Evolutionary conservation across 2,329 filamentous ascomycete species (phyloP).

Genomic region (Penicillium vulpinum): DNA sequence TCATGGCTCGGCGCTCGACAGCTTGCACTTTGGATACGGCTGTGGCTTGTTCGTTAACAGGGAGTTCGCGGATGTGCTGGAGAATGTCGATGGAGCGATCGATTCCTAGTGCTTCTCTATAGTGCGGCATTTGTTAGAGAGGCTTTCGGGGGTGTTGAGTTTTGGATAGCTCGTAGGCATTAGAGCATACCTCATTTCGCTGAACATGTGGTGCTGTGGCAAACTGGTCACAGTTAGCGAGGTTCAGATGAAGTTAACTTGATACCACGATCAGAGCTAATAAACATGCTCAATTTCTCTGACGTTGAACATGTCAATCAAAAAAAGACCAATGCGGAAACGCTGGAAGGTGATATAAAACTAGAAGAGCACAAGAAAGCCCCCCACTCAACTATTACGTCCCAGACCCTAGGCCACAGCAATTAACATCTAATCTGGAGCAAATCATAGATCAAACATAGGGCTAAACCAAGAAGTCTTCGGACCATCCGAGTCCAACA

Average conservation of each 20-base stretch:
- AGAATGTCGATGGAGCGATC: slow-evolving; percentile 77
- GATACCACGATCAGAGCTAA: neutral
- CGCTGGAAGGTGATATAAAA: neutral
- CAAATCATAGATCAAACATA: neutral
- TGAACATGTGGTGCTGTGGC: slow-evolving; percentile 95
- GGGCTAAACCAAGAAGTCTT: neutral
- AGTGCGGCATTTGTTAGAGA: neutral
- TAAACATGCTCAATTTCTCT: neutral
- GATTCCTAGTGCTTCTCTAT: slow-evolving; percentile 65
- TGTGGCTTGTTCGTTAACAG: slow-evolving; percentile 58
- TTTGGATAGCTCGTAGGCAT: neutral
- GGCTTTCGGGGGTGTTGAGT: too few relatives aligned
- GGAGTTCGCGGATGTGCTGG: slow-evolving; percentile 77
- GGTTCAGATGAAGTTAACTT: neutral
- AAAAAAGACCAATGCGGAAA: neutral
- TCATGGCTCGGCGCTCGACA: slow-evolving; percentile 82
- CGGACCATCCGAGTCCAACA: neutral
- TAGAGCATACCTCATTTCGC: slow-evolving; percentile 67
- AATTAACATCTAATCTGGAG: neutral
- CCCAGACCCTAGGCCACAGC: neutral
- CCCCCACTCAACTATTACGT: neutral
- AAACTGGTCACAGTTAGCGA: slow-evolving; percentile 54
- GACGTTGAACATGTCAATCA: neutral
- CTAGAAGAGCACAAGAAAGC: neutral
- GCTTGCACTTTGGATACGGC: slow-evolving; percentile 73